Percentiles rank a stretch among this genome's conserved stretches.
phyloP scores from a whole-genome alignment of 2,329 filamentous ascomycete genomes.

The Penicillium griseofulvum region DNA sequence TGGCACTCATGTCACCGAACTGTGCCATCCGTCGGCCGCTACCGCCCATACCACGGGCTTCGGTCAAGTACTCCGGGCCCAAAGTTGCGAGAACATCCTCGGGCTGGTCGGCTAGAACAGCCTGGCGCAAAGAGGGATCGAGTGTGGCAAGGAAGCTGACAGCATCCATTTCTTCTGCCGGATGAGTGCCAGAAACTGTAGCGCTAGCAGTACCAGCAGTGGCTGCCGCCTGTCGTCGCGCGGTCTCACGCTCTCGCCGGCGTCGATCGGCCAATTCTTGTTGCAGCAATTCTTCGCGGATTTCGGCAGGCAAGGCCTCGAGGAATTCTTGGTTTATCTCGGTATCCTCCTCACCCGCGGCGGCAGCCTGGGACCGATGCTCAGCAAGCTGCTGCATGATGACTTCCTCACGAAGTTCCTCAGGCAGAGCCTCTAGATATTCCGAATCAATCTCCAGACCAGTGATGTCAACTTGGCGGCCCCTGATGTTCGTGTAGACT shows the following conservation, averaged over 20 bases:
- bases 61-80: constrained; percentile 79
- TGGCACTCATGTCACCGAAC: constrained; percentile 45
- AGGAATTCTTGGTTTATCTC: constrained; percentile 87
- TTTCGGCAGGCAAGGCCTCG: constrained; percentile 84
- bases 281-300: constrained; percentile 85
- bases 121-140: constrained; percentile 76
- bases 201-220: constrained; percentile 43
- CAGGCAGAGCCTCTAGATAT: constrained; percentile 94
- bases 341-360: constrained; percentile 62
- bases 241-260: constrained; percentile 79
- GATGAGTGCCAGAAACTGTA: constrained; percentile 38
- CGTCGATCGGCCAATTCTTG: constrained; percentile 88
- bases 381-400: constrained; percentile 86
- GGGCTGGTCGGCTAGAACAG: constrained; percentile 87
- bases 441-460: constrained; percentile 90
- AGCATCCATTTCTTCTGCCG: constrained; percentile 79
- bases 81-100: constrained; percentile 81
- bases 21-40: constrained; percentile 57
- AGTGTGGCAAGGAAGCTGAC: constrained; percentile 91
- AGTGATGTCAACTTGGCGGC: constrained; percentile 87
- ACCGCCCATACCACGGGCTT: constrained; percentile 71
- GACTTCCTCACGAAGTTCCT: constrained; percentile 93
- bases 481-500: constrained; percentile 78
- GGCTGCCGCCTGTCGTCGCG: constrained; percentile 60
- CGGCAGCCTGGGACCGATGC: constrained; percentile 72